Percentiles rank a stretch among this genome's conserved stretches.
Conservation (phyloP, 176 grass and related monocot species). For the Rhynchospora breviuscula region DNA sequence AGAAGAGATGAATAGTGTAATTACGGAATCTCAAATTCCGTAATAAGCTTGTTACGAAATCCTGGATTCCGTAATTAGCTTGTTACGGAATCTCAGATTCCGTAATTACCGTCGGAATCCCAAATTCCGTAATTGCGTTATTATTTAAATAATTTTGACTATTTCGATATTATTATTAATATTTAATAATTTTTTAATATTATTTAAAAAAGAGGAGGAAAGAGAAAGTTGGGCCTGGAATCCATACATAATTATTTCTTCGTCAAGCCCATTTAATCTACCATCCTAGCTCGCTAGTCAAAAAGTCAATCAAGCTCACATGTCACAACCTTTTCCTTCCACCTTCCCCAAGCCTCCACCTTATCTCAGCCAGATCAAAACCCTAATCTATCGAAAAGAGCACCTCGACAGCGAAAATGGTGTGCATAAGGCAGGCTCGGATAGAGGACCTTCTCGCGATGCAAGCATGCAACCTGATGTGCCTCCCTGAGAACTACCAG, state of each 20-base stretch:
- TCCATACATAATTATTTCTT: background rate
- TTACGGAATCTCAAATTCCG: no score
- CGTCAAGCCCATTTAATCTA: background rate
- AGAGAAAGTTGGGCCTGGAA: background rate
- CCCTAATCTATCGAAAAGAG: background rate
- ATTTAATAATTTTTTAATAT: no score
- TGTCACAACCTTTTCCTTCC: background rate
- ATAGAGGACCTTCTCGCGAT: conserved; percentile 91
- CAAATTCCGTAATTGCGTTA: no score
- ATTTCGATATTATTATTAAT: no score
- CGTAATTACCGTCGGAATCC: no score
- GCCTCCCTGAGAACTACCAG: conserved; percentile 99
- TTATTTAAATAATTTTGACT: no score
- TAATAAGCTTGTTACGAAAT: no score
- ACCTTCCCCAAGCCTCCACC: background rate
- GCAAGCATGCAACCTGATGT: conserved; percentile 98
- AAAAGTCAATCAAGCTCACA: background rate
- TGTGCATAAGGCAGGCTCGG: conserved; percentile 93
- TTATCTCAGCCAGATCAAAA: conserved; percentile 4
- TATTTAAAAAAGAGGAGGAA: no score
- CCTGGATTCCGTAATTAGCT: no score
- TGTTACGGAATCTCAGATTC: no score
- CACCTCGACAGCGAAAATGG: conserved; percentile 33
- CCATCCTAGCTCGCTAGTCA: background rate
- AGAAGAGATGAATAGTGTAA: no score